Conservation (phyloP, 2,329 filamentous ascomycete species). For the Fusarium virguliforme region DNA sequence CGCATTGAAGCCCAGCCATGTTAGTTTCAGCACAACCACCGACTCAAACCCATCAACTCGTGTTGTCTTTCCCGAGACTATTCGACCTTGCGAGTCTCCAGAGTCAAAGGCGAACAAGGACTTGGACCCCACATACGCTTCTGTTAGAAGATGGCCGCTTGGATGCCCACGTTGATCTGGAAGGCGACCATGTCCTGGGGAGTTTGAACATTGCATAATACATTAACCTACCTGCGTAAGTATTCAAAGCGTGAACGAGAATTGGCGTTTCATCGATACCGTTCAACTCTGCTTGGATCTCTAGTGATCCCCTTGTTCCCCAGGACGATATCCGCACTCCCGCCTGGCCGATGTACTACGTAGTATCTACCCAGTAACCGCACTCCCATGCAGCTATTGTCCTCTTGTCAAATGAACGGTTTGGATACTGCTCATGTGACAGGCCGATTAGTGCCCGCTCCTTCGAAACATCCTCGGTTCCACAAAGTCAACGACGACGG, state of each 20-base stretch:
- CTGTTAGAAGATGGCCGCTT: neutral
- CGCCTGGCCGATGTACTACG: neutral
- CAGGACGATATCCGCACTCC: neutral
- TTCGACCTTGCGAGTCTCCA: neutral
- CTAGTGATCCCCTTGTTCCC: neutral
- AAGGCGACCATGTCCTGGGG: neutral
- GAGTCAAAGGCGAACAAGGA: neutral
- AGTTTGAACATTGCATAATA: neutral
- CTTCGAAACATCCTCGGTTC: neutral
- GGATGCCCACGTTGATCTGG: neutral
- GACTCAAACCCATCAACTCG: too few relatives aligned
- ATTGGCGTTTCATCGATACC: neutral
- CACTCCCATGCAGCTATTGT: neutral
- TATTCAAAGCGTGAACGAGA: neutral
- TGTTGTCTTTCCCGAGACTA: too few relatives aligned
- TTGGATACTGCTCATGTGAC: neutral
- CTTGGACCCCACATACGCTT: neutral
- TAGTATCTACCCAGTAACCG: neutral
- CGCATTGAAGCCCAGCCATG: too few relatives aligned
- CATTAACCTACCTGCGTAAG: neutral
- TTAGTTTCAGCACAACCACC: too few relatives aligned
- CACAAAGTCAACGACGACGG: neutral
- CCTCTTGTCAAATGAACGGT: neutral
- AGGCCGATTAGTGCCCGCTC: neutral
- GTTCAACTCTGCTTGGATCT: neutral